Evolutionary conservation across 2,329 filamentous ascomycete genomes (phyloP).

Genomic region (Monilinia vaccinii-corymbosi): DNA sequence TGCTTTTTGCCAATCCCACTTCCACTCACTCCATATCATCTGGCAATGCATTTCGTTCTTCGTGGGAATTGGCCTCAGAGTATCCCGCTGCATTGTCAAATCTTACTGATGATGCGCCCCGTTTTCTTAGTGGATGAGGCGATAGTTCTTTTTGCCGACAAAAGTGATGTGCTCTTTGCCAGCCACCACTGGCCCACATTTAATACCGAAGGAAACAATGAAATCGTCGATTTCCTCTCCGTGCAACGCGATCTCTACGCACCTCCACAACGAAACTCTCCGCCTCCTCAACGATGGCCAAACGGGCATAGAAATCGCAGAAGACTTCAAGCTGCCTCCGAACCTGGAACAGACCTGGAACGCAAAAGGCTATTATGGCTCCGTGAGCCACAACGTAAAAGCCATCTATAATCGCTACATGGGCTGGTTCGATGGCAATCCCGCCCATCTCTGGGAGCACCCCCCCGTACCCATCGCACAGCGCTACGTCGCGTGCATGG

Average conservation of each 20-base stretch:
- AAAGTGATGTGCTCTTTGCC: conserved; percentile 31
- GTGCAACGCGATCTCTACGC: conserved; percentile 34
- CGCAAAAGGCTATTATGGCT: conserved; percentile 32
- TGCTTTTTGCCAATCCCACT: neutral
- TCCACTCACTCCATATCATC: neutral
- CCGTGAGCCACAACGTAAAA: conserved; percentile 34
- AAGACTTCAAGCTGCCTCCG: conserved; percentile 30
- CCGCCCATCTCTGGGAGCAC: conserved; percentile 26
- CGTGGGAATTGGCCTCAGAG: neutral
- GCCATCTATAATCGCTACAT: conserved; percentile 31
- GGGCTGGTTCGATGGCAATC: conserved; percentile 28
- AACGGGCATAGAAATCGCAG: conserved; percentile 34
- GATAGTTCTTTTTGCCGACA: conserved; percentile 29
- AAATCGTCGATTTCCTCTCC: conserved; percentile 18
- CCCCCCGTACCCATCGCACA: no score
- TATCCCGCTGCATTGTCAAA: neutral
- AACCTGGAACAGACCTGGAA: conserved; percentile 18
- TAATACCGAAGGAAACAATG: conserved; percentile 3
- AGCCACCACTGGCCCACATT: conserved; percentile 36
- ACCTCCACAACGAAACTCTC: conserved; percentile 34
- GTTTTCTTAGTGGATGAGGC: conserved; percentile 27
- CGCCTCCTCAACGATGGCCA: conserved; percentile 32
- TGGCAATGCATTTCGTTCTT: neutral
- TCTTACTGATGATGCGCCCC: neutral
- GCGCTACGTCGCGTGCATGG: no score